Evolutionary conservation across 257 asterid species (phyloP).

Genomic region (Solanum gracilifrons): DNA sequence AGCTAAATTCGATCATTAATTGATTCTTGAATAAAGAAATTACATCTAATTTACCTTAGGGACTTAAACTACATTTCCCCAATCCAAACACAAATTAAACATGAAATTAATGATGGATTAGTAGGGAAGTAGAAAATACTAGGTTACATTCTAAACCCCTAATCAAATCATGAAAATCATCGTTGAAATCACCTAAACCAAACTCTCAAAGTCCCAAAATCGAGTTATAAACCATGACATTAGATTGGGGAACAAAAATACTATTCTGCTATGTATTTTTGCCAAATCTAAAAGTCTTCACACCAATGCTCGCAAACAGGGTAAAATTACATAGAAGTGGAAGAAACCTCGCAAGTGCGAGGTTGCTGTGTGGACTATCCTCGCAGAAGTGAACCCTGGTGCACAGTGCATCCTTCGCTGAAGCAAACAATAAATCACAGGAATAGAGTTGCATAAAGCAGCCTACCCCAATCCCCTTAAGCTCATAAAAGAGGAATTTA

Average conservation of each 20-base stretch:
- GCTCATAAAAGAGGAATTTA: neutral
- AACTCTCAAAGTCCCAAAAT: neutral
- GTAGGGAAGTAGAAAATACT: no score
- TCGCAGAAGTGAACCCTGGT: neutral
- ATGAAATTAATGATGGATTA: no score
- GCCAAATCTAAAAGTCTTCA: neutral
- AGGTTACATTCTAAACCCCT: no score
- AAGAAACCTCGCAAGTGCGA: neutral
- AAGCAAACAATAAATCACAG: neutral
- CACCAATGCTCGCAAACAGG: neutral
- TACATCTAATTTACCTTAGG: no score
- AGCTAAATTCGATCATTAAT: neutral
- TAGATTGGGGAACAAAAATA: neutral
- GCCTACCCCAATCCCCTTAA: neutral
- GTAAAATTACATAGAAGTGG: neutral
- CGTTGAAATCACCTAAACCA: no score
- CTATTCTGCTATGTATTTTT: fast-evolving
- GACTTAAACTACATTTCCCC: no score
- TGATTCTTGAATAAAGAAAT: no score
- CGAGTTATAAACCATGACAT: neutral
- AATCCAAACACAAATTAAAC: no score
- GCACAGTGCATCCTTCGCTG: neutral
- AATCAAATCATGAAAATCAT: no score
- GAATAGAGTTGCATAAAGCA: neutral
- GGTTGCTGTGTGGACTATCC: neutral